Evolutionary conservation across 1,284 basidiomycete genomes (phyloP).

Genomic region (Chondrostereum purpureum): DNA sequence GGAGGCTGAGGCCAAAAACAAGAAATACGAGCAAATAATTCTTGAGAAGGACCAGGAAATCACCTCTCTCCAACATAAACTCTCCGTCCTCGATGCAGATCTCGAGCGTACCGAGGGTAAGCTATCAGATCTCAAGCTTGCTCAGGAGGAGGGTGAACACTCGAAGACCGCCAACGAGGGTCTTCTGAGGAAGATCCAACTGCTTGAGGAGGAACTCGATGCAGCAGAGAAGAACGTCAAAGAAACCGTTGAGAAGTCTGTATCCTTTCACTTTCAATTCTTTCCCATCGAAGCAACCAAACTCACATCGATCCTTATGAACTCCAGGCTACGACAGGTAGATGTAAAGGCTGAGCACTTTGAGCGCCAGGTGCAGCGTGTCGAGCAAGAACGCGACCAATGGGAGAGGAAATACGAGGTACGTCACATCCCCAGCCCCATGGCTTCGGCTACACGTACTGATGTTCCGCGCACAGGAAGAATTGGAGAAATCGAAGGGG

Average conservation of each 20-base stretch:
- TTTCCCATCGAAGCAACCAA: constrained; percentile 16
- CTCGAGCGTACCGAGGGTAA: constrained; percentile 76
- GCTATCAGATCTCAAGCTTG: constrained; percentile 66
- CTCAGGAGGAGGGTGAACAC: constrained; percentile 67
- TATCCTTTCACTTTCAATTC: constrained; percentile 15
- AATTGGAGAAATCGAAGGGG: constrained; percentile 64
- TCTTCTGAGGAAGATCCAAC: constrained; percentile 79
- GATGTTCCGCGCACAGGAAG: too few species aligned
- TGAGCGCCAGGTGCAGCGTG: constrained; percentile 84
- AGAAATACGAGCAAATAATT: constrained; percentile 74
- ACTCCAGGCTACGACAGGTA: constrained; percentile 82
- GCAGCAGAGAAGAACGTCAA: constrained; percentile 94
- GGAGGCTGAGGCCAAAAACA: constrained; percentile 79
- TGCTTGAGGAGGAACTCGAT: constrained; percentile 95
- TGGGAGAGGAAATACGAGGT: constrained; percentile 98
- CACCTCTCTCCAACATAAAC: constrained; percentile 75
- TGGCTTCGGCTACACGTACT: constrained; percentile 5
- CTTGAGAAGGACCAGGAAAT: constrained; percentile 89
- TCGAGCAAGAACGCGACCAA: constrained; percentile 87
- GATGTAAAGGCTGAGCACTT: constrained; percentile 99
- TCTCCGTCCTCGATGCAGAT: constrained; percentile 64
- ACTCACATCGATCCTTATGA: constrained; percentile 10
- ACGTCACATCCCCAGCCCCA: constrained; percentile 24
- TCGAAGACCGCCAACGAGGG: constrained; percentile 74
- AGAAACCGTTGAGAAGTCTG: constrained; percentile 95